A percentile compares a stretch with the other conserved stretches of the same genome.
Conservation (phyloP, 805 yeast species). For the Scheffersomyces lignosus region DNA sequence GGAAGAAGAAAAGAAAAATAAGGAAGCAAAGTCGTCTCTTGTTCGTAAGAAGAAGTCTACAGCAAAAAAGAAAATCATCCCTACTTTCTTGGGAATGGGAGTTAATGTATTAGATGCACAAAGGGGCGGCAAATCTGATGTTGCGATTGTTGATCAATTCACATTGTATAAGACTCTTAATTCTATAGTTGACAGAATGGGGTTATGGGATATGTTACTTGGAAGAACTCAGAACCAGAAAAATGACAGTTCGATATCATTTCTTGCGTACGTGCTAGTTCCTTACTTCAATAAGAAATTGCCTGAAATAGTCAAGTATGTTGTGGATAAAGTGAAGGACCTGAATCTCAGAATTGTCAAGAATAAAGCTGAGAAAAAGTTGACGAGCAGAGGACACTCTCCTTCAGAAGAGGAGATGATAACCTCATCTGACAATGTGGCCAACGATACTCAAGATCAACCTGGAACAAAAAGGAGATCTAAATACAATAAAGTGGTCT, state of each 20-base stretch:
- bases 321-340: slow-evolving; percentile 49
- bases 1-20: slow-evolving; percentile 19
- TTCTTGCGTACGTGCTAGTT: slow-evolving; percentile 50
- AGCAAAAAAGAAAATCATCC: slow-evolving; percentile 29
- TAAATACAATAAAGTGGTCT: slow-evolving; percentile 12
- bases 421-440: neutral
- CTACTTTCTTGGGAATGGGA: slow-evolving; percentile 46
- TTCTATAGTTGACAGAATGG: slow-evolving; percentile 50
- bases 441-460: slow-evolving; percentile 2
- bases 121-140: neutral
- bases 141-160: slow-evolving; percentile 8
- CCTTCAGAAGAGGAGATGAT: neutral
- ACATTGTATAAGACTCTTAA: slow-evolving; percentile 32
- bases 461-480: slow-evolving; percentile 5
- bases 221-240: slow-evolving; percentile 27
- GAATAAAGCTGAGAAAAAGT: slow-evolving; percentile 1
- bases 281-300: slow-evolving; percentile 53
- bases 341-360: slow-evolving; percentile 36
- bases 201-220: slow-evolving; percentile 52
- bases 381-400: neutral
- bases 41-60: slow-evolving; percentile 17
- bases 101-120: slow-evolving; percentile 13
- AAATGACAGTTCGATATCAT: slow-evolving; percentile 46
- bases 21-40: slow-evolving; percentile 19
- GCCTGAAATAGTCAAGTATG: slow-evolving; percentile 46